Percentiles rank a stretch among this genome's conserved stretches.
These are phyloP conservation scores for Filobasidium wieringae DNA, from an alignment of 768 basidiomycete species.

Conservation along the genomic window DNA sequence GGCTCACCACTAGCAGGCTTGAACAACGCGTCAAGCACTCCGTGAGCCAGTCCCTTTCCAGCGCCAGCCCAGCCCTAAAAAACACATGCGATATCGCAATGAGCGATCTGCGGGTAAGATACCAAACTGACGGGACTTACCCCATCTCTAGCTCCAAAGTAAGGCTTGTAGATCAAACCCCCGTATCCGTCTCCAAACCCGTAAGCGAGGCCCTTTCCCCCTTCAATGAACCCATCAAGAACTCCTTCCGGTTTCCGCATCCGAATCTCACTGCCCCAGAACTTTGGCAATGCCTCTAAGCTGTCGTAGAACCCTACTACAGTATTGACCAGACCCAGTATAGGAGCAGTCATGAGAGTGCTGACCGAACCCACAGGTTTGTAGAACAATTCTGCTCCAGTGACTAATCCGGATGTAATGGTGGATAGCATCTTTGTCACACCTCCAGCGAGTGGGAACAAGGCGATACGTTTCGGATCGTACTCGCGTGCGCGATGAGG, in stretches of 20 bases:
- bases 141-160: conserved; percentile 41
- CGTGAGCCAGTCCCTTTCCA: conserved; percentile 39
- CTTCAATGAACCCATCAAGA: conserved; percentile 44
- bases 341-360: too few species aligned
- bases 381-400: conserved; percentile 44
- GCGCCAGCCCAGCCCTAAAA: conserved; percentile 37
- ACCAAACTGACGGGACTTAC: conserved; percentile 18
- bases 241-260: conserved; percentile 42
- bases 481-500: conserved; percentile 44
- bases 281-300: conserved; percentile 9
- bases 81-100: neutral
- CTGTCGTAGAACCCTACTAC: conserved; percentile 43
- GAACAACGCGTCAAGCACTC: conserved; percentile 26
- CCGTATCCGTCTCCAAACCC: conserved; percentile 42
- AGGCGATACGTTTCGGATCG: neutral
- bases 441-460: conserved; percentile 2
- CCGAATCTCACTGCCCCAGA: conserved; percentile 6
- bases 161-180: conserved; percentile 41
- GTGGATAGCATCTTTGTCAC: neutral
- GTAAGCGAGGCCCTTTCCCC: conserved; percentile 42
- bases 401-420: conserved; percentile 3
- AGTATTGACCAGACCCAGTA: conserved; percentile 22
- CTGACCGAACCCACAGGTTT: conserved; percentile 20
- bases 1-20: neutral
- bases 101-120: too few species aligned